Base-by-base conservation (phyloP, 768 basidiomycete genomes). In the Pleurotus tuber-regium region DNA sequence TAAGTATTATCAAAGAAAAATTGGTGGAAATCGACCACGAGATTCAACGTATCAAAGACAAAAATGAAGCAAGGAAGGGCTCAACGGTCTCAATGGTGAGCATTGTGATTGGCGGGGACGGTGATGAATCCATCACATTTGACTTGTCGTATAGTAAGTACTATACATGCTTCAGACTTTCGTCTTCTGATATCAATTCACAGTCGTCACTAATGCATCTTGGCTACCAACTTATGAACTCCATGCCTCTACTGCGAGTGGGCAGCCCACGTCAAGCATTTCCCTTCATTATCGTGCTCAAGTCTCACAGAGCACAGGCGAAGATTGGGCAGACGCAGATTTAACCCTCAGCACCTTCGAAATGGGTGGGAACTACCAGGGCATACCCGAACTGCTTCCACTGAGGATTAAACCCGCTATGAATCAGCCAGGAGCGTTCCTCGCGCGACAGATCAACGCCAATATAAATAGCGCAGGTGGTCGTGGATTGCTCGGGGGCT, bases 201-300 rank as follows among this genome's bases (percentile, higher is more conserved):
- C 53, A 82, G 84, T 82, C 43, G 82, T 86, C 14, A 67, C 61
- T 40, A 65, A 74, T 26, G 78, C 76, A 1, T 62, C 61, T 19
- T 85, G 82, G 83, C 61, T 63, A 14, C 78, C 82, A 2, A 72
- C 71, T 2, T 85, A 85, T 56, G 83, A 85, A 55, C 71, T 86
- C 0, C 76, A 82, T 52, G 80, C 82, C 2, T 70, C 69, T 0
- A 77, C 73, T 18, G 63, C 73, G 48, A 61, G 69, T 53, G 76
- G 75, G 0, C 71, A 75, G 51, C 73, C 76, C 2, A 73, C 73
- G 0, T n/a, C n/a, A n/a, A n/a, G n/a, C n/a, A n/a, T n/a, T n/a
- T 55, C 71, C 2, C 68, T 86, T 8, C 75, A 81, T 53, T 84
- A 84, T 57, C 77, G 78, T 21, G 81, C 82, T 0, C 67, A 71